These are phyloP conservation scores for Aeschynomene evenia DNA, from an alignment of 306 rosid species.

Conservation along the genomic window DNA sequence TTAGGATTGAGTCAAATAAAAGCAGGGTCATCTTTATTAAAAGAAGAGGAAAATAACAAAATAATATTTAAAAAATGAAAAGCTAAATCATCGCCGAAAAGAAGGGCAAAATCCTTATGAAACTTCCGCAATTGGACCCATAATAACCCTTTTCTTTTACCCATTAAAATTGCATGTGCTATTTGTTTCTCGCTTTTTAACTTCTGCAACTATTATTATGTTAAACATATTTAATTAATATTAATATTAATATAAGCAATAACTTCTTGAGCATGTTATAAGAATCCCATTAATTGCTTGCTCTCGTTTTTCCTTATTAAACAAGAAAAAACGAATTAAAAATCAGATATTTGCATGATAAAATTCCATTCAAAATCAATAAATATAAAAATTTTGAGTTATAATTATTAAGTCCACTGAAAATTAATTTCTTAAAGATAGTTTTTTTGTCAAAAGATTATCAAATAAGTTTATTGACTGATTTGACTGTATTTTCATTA, in stretches of 20 bases:
- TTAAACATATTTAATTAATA: too few species aligned
- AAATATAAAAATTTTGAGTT: too few species aligned
- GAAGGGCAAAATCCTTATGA: neutral
- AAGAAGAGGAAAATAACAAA: neutral
- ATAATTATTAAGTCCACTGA: too few species aligned
- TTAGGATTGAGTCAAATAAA: neutral
- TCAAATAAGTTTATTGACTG: too few species aligned
- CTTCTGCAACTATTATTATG: neutral
- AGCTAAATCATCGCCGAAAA: constrained; percentile 20
- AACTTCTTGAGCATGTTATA: too few species aligned
- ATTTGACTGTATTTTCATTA: too few species aligned
- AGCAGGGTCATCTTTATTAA: neutral
- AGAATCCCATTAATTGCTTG: neutral
- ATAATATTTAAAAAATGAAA: neutral
- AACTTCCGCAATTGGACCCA: neutral
- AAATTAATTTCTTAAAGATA: too few species aligned
- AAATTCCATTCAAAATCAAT: too few species aligned
- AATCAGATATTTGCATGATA: too few species aligned
- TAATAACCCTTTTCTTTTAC: neutral
- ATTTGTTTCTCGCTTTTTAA: neutral
- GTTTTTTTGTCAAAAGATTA: too few species aligned
- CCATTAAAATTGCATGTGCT: neutral
- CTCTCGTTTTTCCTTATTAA: neutral
- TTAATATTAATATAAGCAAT: too few species aligned
- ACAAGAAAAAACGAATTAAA: neutral